phyloP scores from a whole-genome alignment of 1,139 yeast species.

The Debaryomyces robertsiae region DNA sequence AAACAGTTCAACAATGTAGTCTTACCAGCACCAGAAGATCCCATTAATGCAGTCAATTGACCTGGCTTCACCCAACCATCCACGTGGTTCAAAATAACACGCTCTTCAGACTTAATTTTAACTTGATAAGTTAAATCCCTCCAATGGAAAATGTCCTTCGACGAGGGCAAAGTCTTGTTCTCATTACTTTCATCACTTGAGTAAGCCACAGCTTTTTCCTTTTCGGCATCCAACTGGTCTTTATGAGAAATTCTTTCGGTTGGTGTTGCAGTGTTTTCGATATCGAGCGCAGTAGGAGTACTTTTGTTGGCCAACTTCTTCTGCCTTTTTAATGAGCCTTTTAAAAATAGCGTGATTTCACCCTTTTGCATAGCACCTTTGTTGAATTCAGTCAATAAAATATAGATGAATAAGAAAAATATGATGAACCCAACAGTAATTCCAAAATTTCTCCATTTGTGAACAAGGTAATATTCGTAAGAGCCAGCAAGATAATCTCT shows the following conservation, averaged over 20 bases:
- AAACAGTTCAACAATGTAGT: conserved; percentile 73
- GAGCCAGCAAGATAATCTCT: conserved; percentile 51
- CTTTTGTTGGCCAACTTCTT: conserved; percentile 38
- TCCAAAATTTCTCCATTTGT: conserved; percentile 87
- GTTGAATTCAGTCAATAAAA: conserved; percentile 62
- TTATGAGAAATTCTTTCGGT: conserved; percentile 2
- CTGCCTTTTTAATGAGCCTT: conserved; percentile 44
- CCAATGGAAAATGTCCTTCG: conserved; percentile 71
- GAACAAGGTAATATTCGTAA: conserved; percentile 52
- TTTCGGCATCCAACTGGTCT: conserved; percentile 1
- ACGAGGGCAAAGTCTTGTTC: conserved; percentile 4
- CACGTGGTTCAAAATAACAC: conserved; percentile 65
- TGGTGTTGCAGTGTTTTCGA: conserved; percentile 1
- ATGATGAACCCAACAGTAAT: conserved; percentile 58
- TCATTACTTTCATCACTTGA: neutral
- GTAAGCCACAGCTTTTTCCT: neutral
- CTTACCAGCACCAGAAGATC: conserved; percentile 89
- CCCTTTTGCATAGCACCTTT: conserved; percentile 83
- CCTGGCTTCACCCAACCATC: conserved; percentile 84
- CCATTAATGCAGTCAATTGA: conserved; percentile 58
- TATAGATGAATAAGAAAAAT: conserved; percentile 57
- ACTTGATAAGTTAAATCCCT: conserved; percentile 74
- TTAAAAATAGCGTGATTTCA: conserved; percentile 71
- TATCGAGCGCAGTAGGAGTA: neutral
- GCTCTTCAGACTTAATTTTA: conserved; percentile 62